Conservation (phyloP, 352 stramenopile species). For the Phytophthora pisi region DNA sequence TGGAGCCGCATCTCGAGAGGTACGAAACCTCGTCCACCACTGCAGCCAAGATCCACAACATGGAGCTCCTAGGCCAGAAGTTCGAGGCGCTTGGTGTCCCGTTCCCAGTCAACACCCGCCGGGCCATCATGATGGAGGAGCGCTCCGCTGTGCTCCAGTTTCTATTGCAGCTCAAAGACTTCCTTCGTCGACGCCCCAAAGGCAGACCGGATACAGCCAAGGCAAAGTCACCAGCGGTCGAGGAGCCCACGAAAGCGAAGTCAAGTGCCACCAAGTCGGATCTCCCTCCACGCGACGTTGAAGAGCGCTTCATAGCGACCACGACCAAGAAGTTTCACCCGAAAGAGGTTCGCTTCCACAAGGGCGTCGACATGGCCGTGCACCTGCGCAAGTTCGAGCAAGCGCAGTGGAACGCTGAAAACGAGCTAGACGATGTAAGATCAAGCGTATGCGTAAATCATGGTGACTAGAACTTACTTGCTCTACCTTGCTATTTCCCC, state of each 20-base stretch:
- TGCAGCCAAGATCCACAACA: constrained; percentile 57
- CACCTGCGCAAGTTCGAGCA: constrained; percentile 69
- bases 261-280: constrained; percentile 6
- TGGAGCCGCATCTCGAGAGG: constrained; percentile 53
- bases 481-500: not conserved
- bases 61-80: constrained; percentile 55
- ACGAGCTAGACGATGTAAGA: constrained; percentile 47
- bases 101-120: constrained; percentile 49
- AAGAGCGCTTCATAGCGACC: constrained; percentile 60
- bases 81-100: constrained; percentile 45
- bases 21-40: constrained; percentile 49
- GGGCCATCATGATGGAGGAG: constrained; percentile 74
- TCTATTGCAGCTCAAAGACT: constrained; percentile 64
- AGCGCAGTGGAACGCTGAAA: constrained; percentile 60
- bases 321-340: constrained; percentile 51
- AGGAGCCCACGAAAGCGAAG: constrained; percentile 5
- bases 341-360: constrained; percentile 54
- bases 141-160: constrained; percentile 59
- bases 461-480: not conserved
- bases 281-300: constrained; percentile 42
- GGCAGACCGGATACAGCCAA: constrained; percentile 16
- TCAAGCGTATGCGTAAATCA: no score
- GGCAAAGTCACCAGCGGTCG: constrained; percentile 7
- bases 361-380: constrained; percentile 74
- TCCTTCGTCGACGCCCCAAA: constrained; percentile 39